A percentile compares a stretch with the other conserved stretches of the same genome.
phyloP scores from a whole-genome alignment of 345 rosid species.

The Viola odorata region DNA sequence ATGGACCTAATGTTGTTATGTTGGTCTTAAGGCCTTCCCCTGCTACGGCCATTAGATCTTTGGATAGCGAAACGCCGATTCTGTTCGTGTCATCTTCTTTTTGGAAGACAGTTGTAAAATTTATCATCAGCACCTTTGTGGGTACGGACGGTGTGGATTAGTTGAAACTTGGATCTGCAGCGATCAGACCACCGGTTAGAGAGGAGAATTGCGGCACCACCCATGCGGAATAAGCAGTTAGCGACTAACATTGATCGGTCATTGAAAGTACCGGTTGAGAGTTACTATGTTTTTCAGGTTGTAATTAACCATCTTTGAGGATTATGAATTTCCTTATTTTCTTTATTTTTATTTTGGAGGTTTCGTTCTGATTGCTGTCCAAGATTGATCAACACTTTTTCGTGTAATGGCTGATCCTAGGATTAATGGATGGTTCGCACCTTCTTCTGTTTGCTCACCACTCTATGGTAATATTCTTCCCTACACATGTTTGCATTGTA shows the following conservation, averaged over 20 bases:
- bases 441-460: too few relatives aligned
- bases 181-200: conserved; percentile 68
- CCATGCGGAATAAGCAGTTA: conserved; percentile 92
- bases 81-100: conserved; percentile 54
- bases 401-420: too few relatives aligned
- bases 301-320: too few relatives aligned
- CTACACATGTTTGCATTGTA: too few relatives aligned
- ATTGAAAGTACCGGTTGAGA: conserved; percentile 74
- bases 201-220: conserved; percentile 90
- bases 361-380: too few relatives aligned
- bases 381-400: too few relatives aligned
- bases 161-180: conserved; percentile 77
- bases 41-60: conserved; percentile 90
- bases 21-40: conserved; percentile 92
- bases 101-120: conserved; percentile 69
- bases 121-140: conserved; percentile 85
- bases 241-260: conserved; percentile 91
- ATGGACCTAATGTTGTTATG: conserved; percentile 83
- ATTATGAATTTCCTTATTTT: too few relatives aligned
- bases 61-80: conserved; percentile 75
- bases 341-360: too few relatives aligned
- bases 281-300: conserved; percentile 92
- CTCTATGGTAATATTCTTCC: too few relatives aligned
- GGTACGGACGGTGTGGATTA: conserved; percentile 87
- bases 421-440: too few relatives aligned